Evolutionary conservation across 257 asterid species (phyloP).

Genomic region (Jaltomata sinuosa): DNA sequence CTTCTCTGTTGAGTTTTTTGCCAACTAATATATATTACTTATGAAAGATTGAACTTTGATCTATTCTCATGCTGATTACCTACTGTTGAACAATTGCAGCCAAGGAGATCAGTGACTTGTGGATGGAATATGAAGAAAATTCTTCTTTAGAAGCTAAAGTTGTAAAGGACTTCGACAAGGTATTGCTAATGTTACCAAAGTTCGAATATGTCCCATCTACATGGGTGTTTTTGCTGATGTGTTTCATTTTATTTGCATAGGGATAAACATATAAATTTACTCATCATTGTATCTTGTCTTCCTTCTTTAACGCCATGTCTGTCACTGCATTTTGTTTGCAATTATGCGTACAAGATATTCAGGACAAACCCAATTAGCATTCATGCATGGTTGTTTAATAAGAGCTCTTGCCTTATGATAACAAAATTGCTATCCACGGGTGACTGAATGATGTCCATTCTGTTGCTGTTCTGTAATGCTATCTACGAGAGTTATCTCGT

Average conservation of each 20-base stretch:
- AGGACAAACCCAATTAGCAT: neutral
- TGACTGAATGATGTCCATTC: neutral
- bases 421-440: neutral
- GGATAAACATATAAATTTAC: neutral
- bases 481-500: neutral
- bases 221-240: neutral
- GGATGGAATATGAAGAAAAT: slow-evolving; percentile 90
- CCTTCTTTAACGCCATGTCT: neutral
- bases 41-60: neutral
- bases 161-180: slow-evolving; percentile 97
- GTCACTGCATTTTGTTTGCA: neutral
- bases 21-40: neutral
- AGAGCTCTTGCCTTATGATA: neutral
- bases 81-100: slow-evolving; percentile 36
- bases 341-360: neutral
- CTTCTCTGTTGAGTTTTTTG: neutral
- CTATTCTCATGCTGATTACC: slow-evolving; percentile 13
- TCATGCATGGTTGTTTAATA: neutral
- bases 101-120: slow-evolving; percentile 74
- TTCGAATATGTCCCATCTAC: neutral
- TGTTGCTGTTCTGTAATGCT: neutral
- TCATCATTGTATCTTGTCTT: neutral
- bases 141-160: slow-evolving; percentile 87
- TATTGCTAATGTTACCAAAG: slow-evolving; percentile 3
- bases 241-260: neutral